Evolutionary conservation across 805 yeast genomes (phyloP), one percentile per base, ranked within the genome.

Genomic region (Yarrowia bubula): DNA sequence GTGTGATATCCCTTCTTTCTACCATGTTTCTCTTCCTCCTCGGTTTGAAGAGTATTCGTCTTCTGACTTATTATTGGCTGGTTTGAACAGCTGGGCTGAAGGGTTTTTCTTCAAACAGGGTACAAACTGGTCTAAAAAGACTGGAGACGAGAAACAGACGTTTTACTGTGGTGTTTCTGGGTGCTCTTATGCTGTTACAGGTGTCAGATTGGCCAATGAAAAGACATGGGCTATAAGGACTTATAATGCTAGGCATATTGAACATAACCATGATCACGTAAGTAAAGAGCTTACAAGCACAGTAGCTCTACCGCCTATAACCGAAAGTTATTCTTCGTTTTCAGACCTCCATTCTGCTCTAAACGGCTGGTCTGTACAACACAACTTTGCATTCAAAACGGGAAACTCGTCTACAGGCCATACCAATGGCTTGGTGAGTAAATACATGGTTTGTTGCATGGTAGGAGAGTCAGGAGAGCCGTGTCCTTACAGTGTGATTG

Each of bases 361-460:
- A 1, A 51, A 51, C 8, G 37, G 33, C 7, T 51, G 60, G 60
- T 22, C 60, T 2, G 2, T 28, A 10, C 22, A 28, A 6, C 32
- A 51, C 1, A 51, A 38, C 44, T 51, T 51, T 51, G 60, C 60
- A 0, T 51, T 51, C 60, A 51, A 51, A 13, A 51, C 60, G 0
- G 60, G 60, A 8, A 51, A 43, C 2, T 51, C 60, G 3, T 51
- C 60, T 9, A 51, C 44, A 14, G 44, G 60, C 2, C 60, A 38
- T 10, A 38, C 60, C 6, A 51, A 51, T 22, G 60, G 60, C 1
- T 22, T 51, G n/a, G 44, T 38, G 7, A 51, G 60, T 22, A 51
- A 51, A n/a, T 51, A 51, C 22, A 51, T 51, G 60, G 60, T 51
- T 1, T 51, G 60, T 15, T 51, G 60, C 15, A 51, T 37, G 60